These are phyloP conservation scores for Mycosphaerella sp. DNA, from an alignment of 2,329 filamentous ascomycete species.

Conservation along the genomic window DNA sequence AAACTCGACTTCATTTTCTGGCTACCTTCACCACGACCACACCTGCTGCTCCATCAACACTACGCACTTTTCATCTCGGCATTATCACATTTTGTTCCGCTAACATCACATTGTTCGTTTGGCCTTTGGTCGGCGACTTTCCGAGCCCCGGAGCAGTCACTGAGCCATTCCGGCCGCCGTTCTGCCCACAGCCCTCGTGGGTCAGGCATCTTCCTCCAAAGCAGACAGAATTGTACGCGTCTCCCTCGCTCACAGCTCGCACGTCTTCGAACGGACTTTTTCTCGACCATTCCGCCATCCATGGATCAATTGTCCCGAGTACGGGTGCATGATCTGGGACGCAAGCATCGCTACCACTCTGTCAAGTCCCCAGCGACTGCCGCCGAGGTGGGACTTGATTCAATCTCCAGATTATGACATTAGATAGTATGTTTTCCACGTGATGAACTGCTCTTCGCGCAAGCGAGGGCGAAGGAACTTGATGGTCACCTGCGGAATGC, in stretches of 20 bases:
- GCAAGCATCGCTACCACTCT: neutral
- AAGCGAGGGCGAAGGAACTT: neutral
- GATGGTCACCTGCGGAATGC: neutral
- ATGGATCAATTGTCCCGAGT: neutral
- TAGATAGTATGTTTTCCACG: neutral
- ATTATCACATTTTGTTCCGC: neutral
- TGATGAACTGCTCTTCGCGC: neutral
- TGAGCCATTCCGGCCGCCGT: neutral
- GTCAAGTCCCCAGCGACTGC: neutral
- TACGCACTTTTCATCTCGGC: neutral
- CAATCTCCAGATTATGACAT: neutral
- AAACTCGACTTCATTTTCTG: neutral
- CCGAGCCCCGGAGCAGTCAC: neutral
- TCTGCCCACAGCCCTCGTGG: neutral
- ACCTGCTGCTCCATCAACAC: neutral
- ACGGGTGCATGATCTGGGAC: neutral
- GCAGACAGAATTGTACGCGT: neutral
- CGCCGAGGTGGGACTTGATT: neutral
- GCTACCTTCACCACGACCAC: neutral
- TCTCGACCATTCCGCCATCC: neutral
- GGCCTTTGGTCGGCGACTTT: neutral
- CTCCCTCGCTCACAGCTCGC: neutral
- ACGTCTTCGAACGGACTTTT: neutral
- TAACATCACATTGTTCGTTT: neutral
- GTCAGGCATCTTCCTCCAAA: neutral